Evolutionary conservation across 352 stramenopile species (phyloP).

Genomic region (Globisporangium irregulare): DNA sequence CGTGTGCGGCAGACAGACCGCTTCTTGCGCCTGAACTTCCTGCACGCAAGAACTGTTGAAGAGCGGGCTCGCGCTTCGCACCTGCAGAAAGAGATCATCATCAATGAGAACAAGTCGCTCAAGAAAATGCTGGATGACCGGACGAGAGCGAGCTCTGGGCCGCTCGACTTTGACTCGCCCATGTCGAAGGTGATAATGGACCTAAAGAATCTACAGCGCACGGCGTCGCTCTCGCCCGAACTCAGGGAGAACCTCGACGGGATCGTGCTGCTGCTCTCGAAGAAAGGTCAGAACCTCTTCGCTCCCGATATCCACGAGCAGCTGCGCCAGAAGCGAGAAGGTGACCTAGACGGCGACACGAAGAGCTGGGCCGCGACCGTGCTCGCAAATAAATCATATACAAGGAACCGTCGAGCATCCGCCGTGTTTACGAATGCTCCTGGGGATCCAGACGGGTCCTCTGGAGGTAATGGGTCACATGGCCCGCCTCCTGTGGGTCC

Average conservation of each 20-base stretch:
- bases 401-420: conserved; percentile 55
- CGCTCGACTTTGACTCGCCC: conserved; percentile 75
- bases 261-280: conserved; percentile 72
- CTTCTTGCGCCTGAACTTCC: conserved; percentile 72
- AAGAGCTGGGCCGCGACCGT: conserved; percentile 79
- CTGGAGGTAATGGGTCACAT: conserved; percentile 14
- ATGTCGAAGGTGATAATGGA: conserved; percentile 80
- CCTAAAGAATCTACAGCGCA: conserved; percentile 67
- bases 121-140: conserved; percentile 82
- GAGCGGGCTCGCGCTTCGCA: conserved; percentile 61
- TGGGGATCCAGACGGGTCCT: conserved; percentile 12
- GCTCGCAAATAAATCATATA: conserved; percentile 77
- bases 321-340: conserved; percentile 67
- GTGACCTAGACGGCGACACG: conserved; percentile 70
- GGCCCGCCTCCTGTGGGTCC: conserved; percentile 2
- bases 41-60: conserved; percentile 72
- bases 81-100: conserved; percentile 76
- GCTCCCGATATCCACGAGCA: conserved; percentile 80
- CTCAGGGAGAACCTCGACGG: conserved; percentile 70
- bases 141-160: conserved; percentile 25
- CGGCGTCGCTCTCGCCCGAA: conserved; percentile 55
- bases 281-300: conserved; percentile 80
- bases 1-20: conserved; percentile 72
- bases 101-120: conserved; percentile 82
- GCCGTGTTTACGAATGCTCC: conserved; percentile 34